Evolutionary conservation across 208 protist species (phyloP).

Genomic region (Wallacemonas rigidus): DNA sequence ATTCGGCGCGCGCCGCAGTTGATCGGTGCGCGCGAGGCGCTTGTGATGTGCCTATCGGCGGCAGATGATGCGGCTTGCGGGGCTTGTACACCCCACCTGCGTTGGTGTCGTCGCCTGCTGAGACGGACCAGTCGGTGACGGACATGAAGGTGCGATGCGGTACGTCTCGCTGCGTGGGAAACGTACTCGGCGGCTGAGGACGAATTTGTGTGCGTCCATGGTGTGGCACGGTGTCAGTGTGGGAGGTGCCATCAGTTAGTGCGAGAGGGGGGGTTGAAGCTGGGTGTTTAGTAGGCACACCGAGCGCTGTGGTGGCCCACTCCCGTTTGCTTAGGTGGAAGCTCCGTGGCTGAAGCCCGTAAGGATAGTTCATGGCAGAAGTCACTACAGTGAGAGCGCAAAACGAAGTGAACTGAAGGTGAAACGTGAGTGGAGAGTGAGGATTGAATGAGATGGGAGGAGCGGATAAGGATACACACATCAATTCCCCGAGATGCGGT

Average conservation of each 20-base stretch:
- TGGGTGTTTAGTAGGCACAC: background rate
- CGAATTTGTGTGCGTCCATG: background rate
- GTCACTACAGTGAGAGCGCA: background rate
- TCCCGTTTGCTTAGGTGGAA: slow-evolving; percentile 10
- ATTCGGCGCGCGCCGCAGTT: background rate
- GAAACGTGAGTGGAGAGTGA: background rate
- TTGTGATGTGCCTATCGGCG: slow-evolving; percentile 7
- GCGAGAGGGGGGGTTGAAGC: background rate
- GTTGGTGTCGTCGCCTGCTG: background rate
- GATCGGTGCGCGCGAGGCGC: background rate
- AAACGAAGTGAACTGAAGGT: background rate
- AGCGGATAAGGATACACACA: background rate
- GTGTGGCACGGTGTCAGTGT: background rate
- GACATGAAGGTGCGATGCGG: background rate
- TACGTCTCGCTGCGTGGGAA: background rate
- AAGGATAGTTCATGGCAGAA: slow-evolving; percentile 21
- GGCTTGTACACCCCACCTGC: slow-evolving; percentile 1
- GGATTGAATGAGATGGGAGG: background rate
- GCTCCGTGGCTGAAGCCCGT: slow-evolving; percentile 14
- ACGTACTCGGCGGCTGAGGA: background rate
- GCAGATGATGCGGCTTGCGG: slow-evolving; percentile 20
- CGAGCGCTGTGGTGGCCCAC: background rate
- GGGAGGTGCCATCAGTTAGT: background rate
- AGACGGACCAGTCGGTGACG: slow-evolving; percentile 3
- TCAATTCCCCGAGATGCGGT: too few species aligned